Evolutionary conservation across 2,329 filamentous ascomycete genomes (phyloP).

Genomic region (Lachnellula hyalina): DNA sequence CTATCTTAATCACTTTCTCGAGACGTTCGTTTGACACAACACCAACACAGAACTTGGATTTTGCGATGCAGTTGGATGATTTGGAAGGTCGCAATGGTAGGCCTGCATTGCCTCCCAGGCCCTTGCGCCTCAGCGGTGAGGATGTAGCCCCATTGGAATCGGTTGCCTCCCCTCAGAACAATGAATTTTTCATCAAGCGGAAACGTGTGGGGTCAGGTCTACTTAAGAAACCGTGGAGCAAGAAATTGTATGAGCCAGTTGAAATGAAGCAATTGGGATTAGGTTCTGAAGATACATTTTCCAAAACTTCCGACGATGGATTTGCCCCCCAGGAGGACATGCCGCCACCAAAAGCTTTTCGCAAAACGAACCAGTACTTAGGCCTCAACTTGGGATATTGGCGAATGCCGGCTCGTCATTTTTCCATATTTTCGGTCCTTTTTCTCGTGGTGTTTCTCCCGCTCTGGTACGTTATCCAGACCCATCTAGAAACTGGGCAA

Average conservation of each 20-base stretch:
- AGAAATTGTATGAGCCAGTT: background rate
- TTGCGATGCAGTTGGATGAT: background rate
- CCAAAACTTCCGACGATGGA: background rate
- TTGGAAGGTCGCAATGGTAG: background rate
- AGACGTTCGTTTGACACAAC: background rate
- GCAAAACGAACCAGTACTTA: slow-evolving; percentile 1
- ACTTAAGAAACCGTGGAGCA: background rate
- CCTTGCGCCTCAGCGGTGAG: background rate
- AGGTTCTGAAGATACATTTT: background rate
- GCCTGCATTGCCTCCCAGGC: background rate
- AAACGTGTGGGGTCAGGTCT: background rate
- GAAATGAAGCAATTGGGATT: background rate
- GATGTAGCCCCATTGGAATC: background rate
- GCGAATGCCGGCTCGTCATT: slow-evolving; percentile 6
- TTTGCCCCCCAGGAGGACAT: background rate
- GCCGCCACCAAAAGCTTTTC: slow-evolving; percentile 5
- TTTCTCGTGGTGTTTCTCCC: slow-evolving; percentile 3
- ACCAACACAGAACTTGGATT: background rate
- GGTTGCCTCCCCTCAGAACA: background rate
- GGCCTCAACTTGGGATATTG: slow-evolving; percentile 7
- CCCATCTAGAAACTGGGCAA: background rate
- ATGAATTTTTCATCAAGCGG: background rate
- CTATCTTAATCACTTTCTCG: background rate
- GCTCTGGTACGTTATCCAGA: background rate
- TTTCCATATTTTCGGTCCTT: slow-evolving; percentile 4